Conservation (phyloP, 805 yeast genomes). For the Ogataea wickerhamii region DNA sequence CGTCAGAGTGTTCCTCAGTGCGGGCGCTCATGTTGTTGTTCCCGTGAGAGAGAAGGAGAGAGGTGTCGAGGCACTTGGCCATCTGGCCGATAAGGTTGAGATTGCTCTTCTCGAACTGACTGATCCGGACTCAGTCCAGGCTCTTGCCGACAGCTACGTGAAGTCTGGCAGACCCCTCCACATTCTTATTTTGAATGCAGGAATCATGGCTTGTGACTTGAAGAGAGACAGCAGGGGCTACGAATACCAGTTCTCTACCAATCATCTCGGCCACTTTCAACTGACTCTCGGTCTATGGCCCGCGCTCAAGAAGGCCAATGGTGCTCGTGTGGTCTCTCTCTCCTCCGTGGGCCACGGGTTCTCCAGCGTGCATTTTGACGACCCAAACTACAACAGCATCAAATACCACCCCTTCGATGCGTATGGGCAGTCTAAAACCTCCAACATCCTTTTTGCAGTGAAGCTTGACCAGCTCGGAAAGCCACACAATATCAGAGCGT, state of each 20-base stretch:
- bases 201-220: constrained; percentile 5
- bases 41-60: constrained; percentile 3
- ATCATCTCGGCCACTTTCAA: constrained; percentile 5
- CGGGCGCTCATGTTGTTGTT: constrained; percentile 7
- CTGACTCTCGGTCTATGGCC: constrained; percentile 5
- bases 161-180: constrained; percentile 8
- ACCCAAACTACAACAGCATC: constrained; percentile 1
- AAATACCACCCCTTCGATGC: constrained; percentile 3
- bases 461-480: constrained; percentile 6
- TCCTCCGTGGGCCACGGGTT: constrained; percentile 5
- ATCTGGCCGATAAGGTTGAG: constrained; percentile 5
- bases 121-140: constrained; percentile 3
- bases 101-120: constrained; percentile 3
- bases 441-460: constrained; percentile 4
- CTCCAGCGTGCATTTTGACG: constrained; percentile 1
- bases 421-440: constrained; percentile 7
- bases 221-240: constrained; percentile 4
- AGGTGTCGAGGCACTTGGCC: constrained; percentile 3
- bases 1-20: constrained; percentile 3
- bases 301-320: constrained; percentile 4
- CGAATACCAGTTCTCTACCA: constrained; percentile 5
- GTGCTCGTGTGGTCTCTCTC: constrained; percentile 5
- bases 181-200: constrained; percentile 7
- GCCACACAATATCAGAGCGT: constrained; percentile 5
- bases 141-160: constrained; percentile 3